Evolutionary conservation across 1,139 yeast genomes (phyloP), one percentile per base, ranked within the genome.

Genomic region (Zygoascus hellenicus): DNA sequence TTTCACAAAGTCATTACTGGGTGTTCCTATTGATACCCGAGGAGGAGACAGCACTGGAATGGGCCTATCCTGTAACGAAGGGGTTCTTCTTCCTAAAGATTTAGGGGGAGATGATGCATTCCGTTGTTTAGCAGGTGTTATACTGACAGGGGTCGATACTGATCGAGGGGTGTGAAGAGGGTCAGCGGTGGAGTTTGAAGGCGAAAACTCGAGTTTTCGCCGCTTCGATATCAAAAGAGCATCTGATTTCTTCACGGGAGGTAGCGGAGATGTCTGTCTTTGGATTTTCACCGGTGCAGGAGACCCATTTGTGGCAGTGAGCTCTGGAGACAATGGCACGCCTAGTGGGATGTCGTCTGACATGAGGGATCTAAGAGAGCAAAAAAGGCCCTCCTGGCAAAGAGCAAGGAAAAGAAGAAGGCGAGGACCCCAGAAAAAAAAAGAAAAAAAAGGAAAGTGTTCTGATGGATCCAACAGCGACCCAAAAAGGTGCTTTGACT

Each of bases 41-140:
- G 64, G 64, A 9, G 64, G 64, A 11, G 64, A 58, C 13, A 61
- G 50, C 10, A 58, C 59, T 1, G 65, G 65, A 14, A 61, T 58
- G 2, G 65, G 65, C 30, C 56, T 45, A 42, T 61, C 65, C 41
- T 55, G 58, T 30, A 61, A 46, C 30, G 65, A 61, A 4, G 65
- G 65, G 3, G 64, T 59, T 16, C 64, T 48, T 41, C 51, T 45
- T 14, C 51, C 51, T 5, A 48, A 16, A 9, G 48, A 38, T 14
- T 47, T 45, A 5, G 47, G 43, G 6, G 64, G 64, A 7, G 58
- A 51, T 5, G 63, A 55, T 34, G 58, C 51, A 5, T 62, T 57
- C 28, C 64, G 50, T 26, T 44, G 50, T 40, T 61, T 60, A 7
- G 54, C 49, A 14, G 64, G 64, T 3, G 63, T 58, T 26, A 58